Conservation (phyloP, 2,329 filamentous ascomycete genomes). For the Nakataea oryzae region DNA sequence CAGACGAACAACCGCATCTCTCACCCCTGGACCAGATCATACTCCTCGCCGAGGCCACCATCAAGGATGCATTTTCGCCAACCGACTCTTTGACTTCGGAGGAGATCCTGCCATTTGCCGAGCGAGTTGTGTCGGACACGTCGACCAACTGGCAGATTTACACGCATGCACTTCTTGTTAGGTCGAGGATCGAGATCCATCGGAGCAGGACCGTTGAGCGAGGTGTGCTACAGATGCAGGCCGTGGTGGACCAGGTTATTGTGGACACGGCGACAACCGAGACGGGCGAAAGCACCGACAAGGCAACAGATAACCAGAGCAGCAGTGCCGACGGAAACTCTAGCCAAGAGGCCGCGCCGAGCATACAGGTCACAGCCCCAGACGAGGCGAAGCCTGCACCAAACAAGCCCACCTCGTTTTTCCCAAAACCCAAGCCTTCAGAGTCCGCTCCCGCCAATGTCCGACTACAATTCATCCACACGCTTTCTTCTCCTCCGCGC, state of each 20-base stretch:
- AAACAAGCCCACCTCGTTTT: constrained; percentile 60
- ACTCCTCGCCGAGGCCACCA: constrained; percentile 74
- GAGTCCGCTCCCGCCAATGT: constrained; percentile 72
- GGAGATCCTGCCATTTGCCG: constrained; percentile 85
- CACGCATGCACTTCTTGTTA: constrained; percentile 81
- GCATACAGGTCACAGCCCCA: constrained; percentile 32
- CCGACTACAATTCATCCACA: constrained; percentile 73
- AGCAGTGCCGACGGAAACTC: constrained; percentile 10
- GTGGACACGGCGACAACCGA: constrained; percentile 56
- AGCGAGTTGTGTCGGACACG: constrained; percentile 76
- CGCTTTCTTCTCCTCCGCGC: constrained; percentile 70
- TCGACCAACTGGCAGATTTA: constrained; percentile 97
- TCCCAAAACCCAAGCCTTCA: constrained; percentile 62
- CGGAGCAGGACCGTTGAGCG: constrained; percentile 79
- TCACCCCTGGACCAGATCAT: constrained; percentile 82
- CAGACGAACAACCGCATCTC: constrained; percentile 73
- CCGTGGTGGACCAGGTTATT: constrained; percentile 89
- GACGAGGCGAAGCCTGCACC: constrained; percentile 14
- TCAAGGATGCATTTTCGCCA: constrained; percentile 80
- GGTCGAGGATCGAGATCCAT: constrained; percentile 83
- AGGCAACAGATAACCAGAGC: neutral
- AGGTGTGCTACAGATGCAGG: constrained; percentile 84
- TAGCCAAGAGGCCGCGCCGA: constrained; percentile 22
- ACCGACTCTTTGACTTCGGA: constrained; percentile 81
- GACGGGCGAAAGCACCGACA: constrained; percentile 14